Percentiles rank a stretch among this genome's conserved stretches.
Evolutionary conservation across 441 rosid genomes (phyloP).

Genomic region (Gossypium lobatum): DNA sequence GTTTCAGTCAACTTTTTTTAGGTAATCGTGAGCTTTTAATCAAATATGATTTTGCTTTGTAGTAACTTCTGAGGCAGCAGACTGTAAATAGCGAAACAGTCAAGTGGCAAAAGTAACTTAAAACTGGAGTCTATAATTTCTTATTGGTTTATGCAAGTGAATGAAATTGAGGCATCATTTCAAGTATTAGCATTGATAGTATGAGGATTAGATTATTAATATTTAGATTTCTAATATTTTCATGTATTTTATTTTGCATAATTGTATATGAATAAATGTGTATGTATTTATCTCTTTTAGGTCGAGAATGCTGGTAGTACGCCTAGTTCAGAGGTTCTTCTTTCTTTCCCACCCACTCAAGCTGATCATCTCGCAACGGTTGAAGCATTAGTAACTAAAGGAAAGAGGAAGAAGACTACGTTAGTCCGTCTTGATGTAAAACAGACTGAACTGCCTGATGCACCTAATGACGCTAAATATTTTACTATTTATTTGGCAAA

Average conservation of each 20-base stretch:
- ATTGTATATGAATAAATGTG: neutral
- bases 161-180: neutral
- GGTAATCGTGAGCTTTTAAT: neutral
- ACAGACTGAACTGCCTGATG: conserved; percentile 60
- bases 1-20: neutral
- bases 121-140: neutral
- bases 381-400: conserved; percentile 63
- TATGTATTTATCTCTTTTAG: conserved; percentile 34
- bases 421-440: conserved; percentile 55
- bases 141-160: neutral
- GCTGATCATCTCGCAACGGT: conserved; percentile 61
- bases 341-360: conserved; percentile 75
- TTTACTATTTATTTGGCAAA: conserved; percentile 45
- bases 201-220: neutral
- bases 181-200: neutral
- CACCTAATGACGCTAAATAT: conserved; percentile 70
- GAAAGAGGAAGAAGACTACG: conserved; percentile 71
- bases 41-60: neutral
- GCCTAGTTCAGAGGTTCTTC: conserved; percentile 65
- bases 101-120: neutral
- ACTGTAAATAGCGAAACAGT: neutral
- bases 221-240: neutral
- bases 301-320: conserved; percentile 65
- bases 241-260: neutral
- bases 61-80: neutral